phyloP scores from a whole-genome alignment of 495 filamentous ascomycete species.

The Hamigera avellanea region DNA sequence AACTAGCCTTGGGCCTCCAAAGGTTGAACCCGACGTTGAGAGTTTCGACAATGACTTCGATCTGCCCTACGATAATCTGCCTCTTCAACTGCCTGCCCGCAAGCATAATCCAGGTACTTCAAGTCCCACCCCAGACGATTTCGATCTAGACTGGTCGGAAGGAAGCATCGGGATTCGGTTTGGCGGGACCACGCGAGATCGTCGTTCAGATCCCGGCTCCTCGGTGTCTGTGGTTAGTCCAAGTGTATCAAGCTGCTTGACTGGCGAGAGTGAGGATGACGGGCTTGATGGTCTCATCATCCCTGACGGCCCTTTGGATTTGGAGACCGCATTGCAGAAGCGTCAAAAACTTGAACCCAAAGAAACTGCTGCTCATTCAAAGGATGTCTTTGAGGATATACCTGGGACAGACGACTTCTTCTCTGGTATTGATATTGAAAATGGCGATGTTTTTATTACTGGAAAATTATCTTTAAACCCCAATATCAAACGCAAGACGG shows the following conservation, averaged over 20 bases:
- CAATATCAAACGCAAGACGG: constrained; percentile 76
- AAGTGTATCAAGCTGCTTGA: constrained; percentile 80
- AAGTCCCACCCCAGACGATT: constrained; percentile 55
- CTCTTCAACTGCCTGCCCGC: constrained; percentile 46
- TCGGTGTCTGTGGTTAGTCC: constrained; percentile 83
- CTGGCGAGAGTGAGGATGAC: constrained; percentile 90
- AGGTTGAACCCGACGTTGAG: constrained; percentile 36
- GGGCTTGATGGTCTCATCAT: constrained; percentile 74
- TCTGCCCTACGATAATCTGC: constrained; percentile 46
- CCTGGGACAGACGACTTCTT: constrained; percentile 71
- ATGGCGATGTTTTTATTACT: constrained; percentile 67
- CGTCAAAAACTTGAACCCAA: constrained; percentile 44
- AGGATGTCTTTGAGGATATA: constrained; percentile 3
- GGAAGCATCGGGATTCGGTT: constrained; percentile 81
- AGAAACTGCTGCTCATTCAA: constrained; percentile 16
- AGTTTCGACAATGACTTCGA: constrained; percentile 73
- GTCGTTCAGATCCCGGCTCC: constrained; percentile 66
- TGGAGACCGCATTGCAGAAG: constrained; percentile 63
- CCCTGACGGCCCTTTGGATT: constrained; percentile 70
- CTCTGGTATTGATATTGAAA: constrained; percentile 75
- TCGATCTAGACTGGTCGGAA: constrained; percentile 80
- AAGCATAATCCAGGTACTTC: constrained; percentile 48
- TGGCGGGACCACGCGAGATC: constrained; percentile 70
- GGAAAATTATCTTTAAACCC: constrained; percentile 79
- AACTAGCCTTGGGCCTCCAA: constrained; percentile 8